These are phyloP conservation scores for Lipomyces oligophaga DNA, from an alignment of 805 yeast genomes.

Conservation along the genomic window DNA sequence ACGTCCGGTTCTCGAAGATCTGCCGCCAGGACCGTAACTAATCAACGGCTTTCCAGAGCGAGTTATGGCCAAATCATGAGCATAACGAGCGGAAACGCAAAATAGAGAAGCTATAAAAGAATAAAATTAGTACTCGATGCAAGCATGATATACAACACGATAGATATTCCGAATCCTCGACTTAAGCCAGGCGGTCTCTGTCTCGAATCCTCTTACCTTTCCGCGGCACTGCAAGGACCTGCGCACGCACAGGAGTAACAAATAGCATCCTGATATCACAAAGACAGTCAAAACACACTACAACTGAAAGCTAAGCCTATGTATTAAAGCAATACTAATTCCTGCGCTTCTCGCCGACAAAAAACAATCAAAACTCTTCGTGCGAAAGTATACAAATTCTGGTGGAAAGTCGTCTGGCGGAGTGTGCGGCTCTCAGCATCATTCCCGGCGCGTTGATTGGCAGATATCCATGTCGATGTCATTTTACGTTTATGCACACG, in stretches of 20 bases:
- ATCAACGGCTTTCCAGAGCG: slow-evolving; percentile 69
- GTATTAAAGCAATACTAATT: too few relatives aligned
- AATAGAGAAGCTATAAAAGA: not conserved
- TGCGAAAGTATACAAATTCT: too few relatives aligned
- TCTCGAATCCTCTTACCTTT: slow-evolving; percentile 9
- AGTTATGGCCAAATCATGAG: slow-evolving; percentile 53
- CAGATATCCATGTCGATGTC: not conserved
- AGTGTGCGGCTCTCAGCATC: too few relatives aligned
- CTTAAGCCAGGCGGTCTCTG: too few relatives aligned
- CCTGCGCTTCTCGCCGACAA: too few relatives aligned
- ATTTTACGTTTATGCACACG: not conserved
- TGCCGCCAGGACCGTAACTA: slow-evolving; percentile 71
- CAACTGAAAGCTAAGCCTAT: too few relatives aligned
- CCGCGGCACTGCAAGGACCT: slow-evolving; percentile 6
- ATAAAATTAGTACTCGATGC: not conserved
- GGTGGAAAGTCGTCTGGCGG: too few relatives aligned
- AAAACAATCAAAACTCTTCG: too few relatives aligned
- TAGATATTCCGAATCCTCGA: too few relatives aligned
- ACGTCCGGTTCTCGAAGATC: slow-evolving; percentile 77
- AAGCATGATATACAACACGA: not conserved
- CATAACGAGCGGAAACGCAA: slow-evolving; percentile 3
- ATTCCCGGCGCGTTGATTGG: slow-evolving; percentile 12
- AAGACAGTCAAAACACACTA: too few relatives aligned
- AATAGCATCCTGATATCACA: slow-evolving; percentile 10
- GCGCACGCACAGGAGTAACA: slow-evolving; percentile 15